Percentiles rank a stretch among this genome's conserved stretches.
phyloP scores from a whole-genome alignment of 768 basidiomycete genomes.

The Suillus ampliporus region DNA sequence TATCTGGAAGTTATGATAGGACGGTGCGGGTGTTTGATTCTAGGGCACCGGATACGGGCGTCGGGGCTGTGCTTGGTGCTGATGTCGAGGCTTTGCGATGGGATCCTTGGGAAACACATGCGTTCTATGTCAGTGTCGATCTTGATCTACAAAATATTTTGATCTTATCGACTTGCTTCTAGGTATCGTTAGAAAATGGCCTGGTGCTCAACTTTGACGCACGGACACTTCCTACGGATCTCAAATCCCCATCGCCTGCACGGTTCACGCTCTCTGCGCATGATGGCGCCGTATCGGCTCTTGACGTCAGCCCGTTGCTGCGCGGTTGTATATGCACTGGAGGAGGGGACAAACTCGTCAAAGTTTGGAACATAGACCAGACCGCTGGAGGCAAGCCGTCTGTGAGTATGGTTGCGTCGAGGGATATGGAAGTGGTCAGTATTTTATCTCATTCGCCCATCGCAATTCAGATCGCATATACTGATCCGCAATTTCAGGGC shows the following conservation, averaged over 20 bases:
- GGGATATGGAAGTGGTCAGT: slow-evolving; percentile 91
- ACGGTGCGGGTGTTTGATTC: slow-evolving; percentile 96
- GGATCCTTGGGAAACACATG: slow-evolving; percentile 93
- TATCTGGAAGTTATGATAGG: slow-evolving; percentile 94
- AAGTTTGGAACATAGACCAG: slow-evolving; percentile 93
- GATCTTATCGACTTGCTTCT: slow-evolving; percentile 5
- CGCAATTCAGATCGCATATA: background rate
- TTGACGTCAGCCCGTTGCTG: slow-evolving; percentile 91
- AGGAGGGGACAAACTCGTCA: slow-evolving; percentile 93
- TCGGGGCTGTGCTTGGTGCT: slow-evolving; percentile 85
- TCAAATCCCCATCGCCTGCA: slow-evolving; percentile 66
- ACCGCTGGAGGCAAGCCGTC: slow-evolving; percentile 64
- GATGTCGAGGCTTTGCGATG: slow-evolving; percentile 94
- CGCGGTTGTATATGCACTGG: slow-evolving; percentile 93
- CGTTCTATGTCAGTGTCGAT: slow-evolving; percentile 74
- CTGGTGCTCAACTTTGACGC: slow-evolving; percentile 92
- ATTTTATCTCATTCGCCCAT: background rate
- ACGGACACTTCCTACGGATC: slow-evolving; percentile 75
- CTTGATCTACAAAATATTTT: slow-evolving; percentile 1
- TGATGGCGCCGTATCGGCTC: slow-evolving; percentile 84
- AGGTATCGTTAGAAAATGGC: slow-evolving; percentile 97
- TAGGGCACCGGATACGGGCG: slow-evolving; percentile 77
- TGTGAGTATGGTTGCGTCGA: slow-evolving; percentile 83
- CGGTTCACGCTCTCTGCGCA: slow-evolving; percentile 93
- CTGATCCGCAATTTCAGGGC: slow-evolving; percentile 58